Evolutionary conservation across 1,139 yeast species (phyloP), one percentile per base, ranked within the genome.

Genomic region (Kodamaea sp.): DNA sequence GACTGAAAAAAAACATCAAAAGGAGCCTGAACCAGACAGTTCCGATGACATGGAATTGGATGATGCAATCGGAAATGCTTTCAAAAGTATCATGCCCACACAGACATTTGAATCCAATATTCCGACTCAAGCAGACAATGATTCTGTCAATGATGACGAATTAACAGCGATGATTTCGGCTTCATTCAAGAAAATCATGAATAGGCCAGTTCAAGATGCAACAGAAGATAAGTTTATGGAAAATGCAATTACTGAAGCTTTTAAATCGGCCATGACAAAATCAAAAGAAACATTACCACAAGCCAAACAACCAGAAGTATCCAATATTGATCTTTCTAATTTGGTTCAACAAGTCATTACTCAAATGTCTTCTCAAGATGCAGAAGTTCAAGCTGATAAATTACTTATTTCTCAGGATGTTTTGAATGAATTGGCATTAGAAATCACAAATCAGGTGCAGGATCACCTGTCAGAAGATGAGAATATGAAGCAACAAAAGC

Each of bases 391-490:
- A 2, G 22, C 33, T 4, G 44, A 39, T 10, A 41, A 39, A 11
- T 27, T 34, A 7, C 29, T 39, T 28, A 49, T 46, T 34, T 49
- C 52, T 26, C 60, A 62, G 28, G 62, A 59, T 37, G 49, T 61
- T 2, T 46, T 66, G 23, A 62, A 57, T 37, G 66, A 60, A 28
- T 54, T 66, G 34, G 70, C 71, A 1, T 43, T 53, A 29, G 68
- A 65, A 44, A 62, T 65, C 30, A 56, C 67, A 2, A 54, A 49
- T 38, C 67, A 65, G 47, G 69, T 67, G 38, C 67, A 59, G 47
- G 62, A 53, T 39, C 60, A 58, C 39, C 47, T 56, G 45, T 26
- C 41, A 7, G 48, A 42, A 28, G 45, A 41, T 23, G 44, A 41
- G 2, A 38, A 37, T 9, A 7, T 32, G 6, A 47, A 35, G 25